Evolutionary conservation across 768 basidiomycete species (phyloP).

Genomic region (Agaricus sinodeliciosus): DNA sequence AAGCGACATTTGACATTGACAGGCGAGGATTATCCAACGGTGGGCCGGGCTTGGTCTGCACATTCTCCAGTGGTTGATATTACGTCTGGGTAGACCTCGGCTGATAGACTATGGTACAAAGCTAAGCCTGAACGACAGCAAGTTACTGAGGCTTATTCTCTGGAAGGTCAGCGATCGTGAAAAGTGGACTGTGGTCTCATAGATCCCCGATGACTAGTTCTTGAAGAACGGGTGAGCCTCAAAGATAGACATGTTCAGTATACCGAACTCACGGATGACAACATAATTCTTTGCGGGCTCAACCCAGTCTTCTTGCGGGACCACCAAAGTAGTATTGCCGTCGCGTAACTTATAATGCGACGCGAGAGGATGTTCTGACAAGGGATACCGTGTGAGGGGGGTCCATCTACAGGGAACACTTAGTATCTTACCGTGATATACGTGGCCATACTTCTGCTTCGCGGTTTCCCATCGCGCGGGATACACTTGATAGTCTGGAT

Average conservation of each 20-base stretch:
- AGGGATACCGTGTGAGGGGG: neutral
- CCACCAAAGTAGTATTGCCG: conserved; percentile 34
- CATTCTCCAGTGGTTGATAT: neutral
- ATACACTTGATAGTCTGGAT: neutral
- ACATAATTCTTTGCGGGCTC: conserved; percentile 32
- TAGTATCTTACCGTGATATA: conserved; percentile 19
- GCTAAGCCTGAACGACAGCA: neutral
- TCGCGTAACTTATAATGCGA: conserved; percentile 33
- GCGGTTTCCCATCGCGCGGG: neutral
- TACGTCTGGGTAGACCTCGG: neutral
- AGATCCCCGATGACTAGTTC: conserved; percentile 45
- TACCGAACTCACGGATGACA: conserved; percentile 38
- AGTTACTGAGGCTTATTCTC: neutral
- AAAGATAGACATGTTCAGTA: neutral
- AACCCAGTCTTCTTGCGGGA: conserved; percentile 30
- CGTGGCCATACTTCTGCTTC: neutral
- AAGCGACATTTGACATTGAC: neutral
- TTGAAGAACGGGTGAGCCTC: neutral
- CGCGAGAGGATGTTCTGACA: conserved; percentile 44
- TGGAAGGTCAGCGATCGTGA: conserved; percentile 31
- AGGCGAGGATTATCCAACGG: neutral
- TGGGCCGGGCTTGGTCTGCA: neutral
- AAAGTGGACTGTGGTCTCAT: conserved; percentile 43
- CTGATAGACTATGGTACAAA: neutral
- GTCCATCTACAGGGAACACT: too few relatives aligned